phyloP scores from a whole-genome alignment of 2,329 filamentous ascomycete species.

The Nemania abortiva region DNA sequence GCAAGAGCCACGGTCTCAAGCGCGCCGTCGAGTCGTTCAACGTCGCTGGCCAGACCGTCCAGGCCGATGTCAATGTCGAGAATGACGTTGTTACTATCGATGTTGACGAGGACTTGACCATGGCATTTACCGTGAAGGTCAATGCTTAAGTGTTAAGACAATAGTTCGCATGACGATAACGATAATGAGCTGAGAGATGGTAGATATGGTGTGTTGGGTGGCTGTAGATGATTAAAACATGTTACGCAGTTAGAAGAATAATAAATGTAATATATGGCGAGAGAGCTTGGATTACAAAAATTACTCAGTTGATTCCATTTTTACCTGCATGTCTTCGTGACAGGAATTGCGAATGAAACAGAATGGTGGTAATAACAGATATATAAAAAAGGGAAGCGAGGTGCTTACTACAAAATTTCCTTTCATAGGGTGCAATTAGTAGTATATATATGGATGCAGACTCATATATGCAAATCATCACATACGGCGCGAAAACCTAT shows the following conservation, averaged over 20 bases:
- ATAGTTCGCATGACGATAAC: background rate
- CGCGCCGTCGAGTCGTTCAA: constrained; percentile 9
- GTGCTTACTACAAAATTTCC: no score
- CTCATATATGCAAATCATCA: background rate
- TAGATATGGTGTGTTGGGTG: background rate
- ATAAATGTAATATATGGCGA: constrained; percentile 1
- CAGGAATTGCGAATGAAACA: background rate
- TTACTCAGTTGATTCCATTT: background rate
- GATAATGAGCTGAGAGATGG: background rate
- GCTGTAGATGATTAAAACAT: background rate
- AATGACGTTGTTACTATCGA: constrained; percentile 39
- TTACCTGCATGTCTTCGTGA: background rate
- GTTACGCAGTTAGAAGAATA: background rate
- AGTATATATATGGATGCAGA: background rate
- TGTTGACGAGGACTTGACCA: constrained; percentile 45
- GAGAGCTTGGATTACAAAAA: background rate
- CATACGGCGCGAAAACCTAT: background rate
- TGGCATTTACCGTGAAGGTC: constrained; percentile 45
- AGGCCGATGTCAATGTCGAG: constrained; percentile 27
- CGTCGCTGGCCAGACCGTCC: constrained; percentile 34
- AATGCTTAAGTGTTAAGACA: background rate
- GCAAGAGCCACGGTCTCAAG: constrained; percentile 4
- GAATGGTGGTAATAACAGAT: background rate
- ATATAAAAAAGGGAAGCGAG: no score
- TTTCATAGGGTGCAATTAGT: no score